Evolutionary conservation across 1,284 basidiomycete species (phyloP), one percentile per base, ranked within the genome.

Genomic region (Chondrostereum purpureum): DNA sequence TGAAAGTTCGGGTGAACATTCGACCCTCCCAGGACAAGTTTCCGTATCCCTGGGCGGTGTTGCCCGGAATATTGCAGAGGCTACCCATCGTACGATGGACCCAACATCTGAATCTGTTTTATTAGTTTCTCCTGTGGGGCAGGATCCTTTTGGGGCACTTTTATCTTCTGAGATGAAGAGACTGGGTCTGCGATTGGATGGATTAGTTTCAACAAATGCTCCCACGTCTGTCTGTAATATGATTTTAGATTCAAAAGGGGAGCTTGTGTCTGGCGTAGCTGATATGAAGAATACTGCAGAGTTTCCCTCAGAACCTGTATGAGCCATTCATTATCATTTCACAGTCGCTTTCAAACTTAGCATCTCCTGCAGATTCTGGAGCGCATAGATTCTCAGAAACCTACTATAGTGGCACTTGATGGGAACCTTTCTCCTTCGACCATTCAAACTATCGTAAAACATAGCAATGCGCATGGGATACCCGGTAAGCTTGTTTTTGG

Each of bases 21-120:
- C 92, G 0, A 99, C 96, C 0, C 75, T 77, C 5, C 91, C 92
- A 0, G 96, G 95, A 6, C 67, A 59, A 2, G 78, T 98, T 12
- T 67, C 68, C 2, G 54, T 94, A 20, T 78, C 87, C 0, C 69
- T 91, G 0, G 96, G 96, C 1, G 96, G 96, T 11, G 96, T 99
- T 2, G 93, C 80, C 0, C 80, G 94, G 18, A 99, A 99, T 61
- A 81, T 99, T 39, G 91, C 94, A 1, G 91, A 96, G 59, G 90
- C 92, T 1, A 78, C 92, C 2, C 79, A 88, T 54, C 75, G 85
- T 17, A 59, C 84, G 5, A 61, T 82, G 21, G 58, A 63, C 13
- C 64, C 70, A 22, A 60, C 58, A 37, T 53, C 64, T 18, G 55
- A 55, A 10, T 47, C 69, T 14, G 69, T 73, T 0, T 52, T 83